Evolutionary conservation across 129 eudicot genomes (phyloP), one percentile per base, ranked within the genome.

Genomic region (Sambucus nigra): DNA sequence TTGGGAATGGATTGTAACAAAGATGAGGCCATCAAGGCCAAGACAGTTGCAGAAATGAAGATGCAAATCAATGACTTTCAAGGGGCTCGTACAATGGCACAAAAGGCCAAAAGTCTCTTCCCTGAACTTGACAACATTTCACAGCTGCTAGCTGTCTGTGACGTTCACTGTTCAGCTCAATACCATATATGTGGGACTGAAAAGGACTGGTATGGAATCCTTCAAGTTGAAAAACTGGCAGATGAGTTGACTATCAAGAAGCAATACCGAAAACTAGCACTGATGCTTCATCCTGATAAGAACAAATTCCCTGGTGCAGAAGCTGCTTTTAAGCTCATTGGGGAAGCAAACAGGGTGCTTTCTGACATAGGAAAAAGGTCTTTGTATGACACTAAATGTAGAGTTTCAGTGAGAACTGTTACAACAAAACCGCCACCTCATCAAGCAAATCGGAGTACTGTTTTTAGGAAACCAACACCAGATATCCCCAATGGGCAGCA

Each of bases 281-380:
- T 92, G 7, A 17, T 42, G 48, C 94, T 92, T 53, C 99, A 92
- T 64, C 99, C 99, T 9, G 96, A 92, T 57, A 92, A 92, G 71
- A 92, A 92, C 75, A 78, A 82, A 39, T 82, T 80, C 32, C 78
- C 87, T 3, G 99, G 99, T 22, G 99, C 99, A 17, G 96, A 92
- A 79, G 82, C 94, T 68, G 99, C 99, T 64, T 92, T 92, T 66
- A 92, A 86, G 75, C 70, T 92, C 57, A 71, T 86, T 47, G 88
- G 91, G 51, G 96, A 92, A 67, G 96, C 99, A 57, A 76, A 82
- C 58, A 71, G 69, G 61, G 65, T 80, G 57, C 94, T 86, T 22
- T 78, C 88, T 9, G 96, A 92, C 45, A 73, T 66, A 62, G 74
- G 55, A 16, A 92, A 78, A 70, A 72, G 93, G 60, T 59, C 70